Conservation (phyloP, 1,284 basidiomycete genomes). For the Irpex sp. region DNA sequence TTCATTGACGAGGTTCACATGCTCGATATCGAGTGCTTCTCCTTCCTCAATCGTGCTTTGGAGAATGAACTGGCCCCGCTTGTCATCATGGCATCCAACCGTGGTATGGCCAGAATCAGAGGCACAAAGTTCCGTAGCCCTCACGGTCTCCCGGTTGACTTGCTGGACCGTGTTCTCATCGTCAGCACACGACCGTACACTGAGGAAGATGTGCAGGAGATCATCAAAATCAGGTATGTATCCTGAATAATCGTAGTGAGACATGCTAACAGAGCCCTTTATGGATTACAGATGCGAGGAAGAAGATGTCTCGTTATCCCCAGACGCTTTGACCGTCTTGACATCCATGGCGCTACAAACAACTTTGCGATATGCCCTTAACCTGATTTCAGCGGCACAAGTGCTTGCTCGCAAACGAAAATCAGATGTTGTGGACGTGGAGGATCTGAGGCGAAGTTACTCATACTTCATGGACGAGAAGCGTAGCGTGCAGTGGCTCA, state of each 20-base stretch:
- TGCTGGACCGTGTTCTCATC: constrained; percentile 93
- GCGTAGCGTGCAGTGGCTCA: constrained; percentile 92
- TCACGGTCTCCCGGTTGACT: constrained; percentile 92
- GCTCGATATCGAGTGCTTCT: constrained; percentile 99
- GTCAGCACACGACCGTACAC: constrained; percentile 92
- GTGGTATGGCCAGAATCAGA: constrained; percentile 92
- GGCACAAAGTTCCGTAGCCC: constrained; percentile 94
- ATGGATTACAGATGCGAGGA: constrained; percentile 73
- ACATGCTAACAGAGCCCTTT: constrained; percentile 1
- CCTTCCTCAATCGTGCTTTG: constrained; percentile 94
- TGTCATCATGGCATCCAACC: constrained; percentile 98
- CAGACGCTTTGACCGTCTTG: constrained; percentile 75
- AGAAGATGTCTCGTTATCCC: constrained; percentile 87
- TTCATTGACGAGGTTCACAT: constrained; percentile 98
- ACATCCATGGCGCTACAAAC: constrained; percentile 86
- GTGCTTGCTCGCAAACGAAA: constrained; percentile 83
- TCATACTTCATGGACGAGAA: constrained; percentile 95
- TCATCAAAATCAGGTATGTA: constrained; percentile 85
- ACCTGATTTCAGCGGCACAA: constrained; percentile 89
- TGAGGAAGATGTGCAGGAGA: constrained; percentile 84
- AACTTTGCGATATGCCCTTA: constrained; percentile 86
- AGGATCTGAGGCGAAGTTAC: constrained; percentile 84
- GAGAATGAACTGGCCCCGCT: constrained; percentile 93
- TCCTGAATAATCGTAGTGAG: constrained; percentile 1
- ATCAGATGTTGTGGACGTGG: constrained; percentile 71